Conservation (phyloP, 768 basidiomycete genomes). For the Suillus discolor region DNA sequence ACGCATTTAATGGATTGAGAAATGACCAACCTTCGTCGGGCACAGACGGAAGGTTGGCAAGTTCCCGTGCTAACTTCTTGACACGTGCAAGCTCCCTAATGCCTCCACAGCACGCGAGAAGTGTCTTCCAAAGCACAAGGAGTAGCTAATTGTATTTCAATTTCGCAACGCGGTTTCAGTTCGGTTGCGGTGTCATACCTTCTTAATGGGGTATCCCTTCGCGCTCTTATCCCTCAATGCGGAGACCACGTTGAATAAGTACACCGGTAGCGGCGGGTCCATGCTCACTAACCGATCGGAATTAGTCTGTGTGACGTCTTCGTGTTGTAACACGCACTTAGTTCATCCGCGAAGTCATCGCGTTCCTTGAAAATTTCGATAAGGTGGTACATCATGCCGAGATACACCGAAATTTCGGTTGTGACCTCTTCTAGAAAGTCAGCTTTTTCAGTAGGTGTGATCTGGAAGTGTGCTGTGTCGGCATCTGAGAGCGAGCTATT, state of each 20-base stretch:
- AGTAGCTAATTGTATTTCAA: conserved; percentile 60
- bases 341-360: conserved; percentile 93
- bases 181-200: conserved; percentile 48
- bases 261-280: conserved; percentile 92
- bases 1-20: conserved; percentile 4
- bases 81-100: conserved; percentile 82
- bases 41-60: conserved; percentile 68
- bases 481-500: conserved; percentile 73
- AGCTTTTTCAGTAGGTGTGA: conserved; percentile 67
- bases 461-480: conserved; percentile 71
- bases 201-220: conserved; percentile 96
- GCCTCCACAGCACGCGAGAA: conserved; percentile 92
- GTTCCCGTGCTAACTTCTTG: conserved; percentile 83
- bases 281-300: conserved; percentile 73
- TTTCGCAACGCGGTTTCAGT: background rate
- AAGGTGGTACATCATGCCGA: conserved; percentile 94
- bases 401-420: conserved; percentile 89
- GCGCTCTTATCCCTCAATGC: conserved; percentile 90
- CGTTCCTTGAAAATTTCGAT: conserved; percentile 93
- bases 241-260: conserved; percentile 89
- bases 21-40: conserved; percentile 47
- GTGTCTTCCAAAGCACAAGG: conserved; percentile 91
- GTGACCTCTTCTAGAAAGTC: conserved; percentile 89
- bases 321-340: conserved; percentile 64
- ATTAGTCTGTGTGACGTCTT: conserved; percentile 12